Percentiles rank a stretch among this genome's conserved stretches.
phyloP scores from a whole-genome alignment of 495 filamentous ascomycete species.

The Hypoxylon subgilvum region DNA sequence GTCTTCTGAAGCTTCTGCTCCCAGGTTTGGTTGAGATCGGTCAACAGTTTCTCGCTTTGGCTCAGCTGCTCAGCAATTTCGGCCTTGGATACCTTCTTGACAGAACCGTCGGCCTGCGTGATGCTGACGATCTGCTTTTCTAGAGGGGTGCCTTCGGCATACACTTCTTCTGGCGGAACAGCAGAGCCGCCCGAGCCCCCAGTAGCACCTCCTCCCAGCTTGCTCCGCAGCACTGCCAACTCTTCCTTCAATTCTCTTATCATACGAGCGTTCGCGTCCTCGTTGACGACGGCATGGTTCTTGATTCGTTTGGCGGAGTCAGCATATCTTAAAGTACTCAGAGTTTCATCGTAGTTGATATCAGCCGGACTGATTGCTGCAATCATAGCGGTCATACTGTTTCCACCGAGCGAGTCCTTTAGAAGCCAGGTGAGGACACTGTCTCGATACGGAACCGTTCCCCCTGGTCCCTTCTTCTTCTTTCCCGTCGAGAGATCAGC shows the following conservation, averaged over 20 bases:
- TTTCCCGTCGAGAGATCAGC: conserved; percentile 89
- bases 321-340: conserved; percentile 94
- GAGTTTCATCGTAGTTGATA: conserved; percentile 98
- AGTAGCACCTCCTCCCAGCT: conserved; percentile 73
- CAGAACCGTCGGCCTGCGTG: conserved; percentile 77
- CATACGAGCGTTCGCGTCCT: conserved; percentile 98
- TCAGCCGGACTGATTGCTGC: conserved; percentile 97
- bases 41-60: conserved; percentile 93
- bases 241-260: conserved; percentile 98
- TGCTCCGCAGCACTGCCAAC: conserved; percentile 81
- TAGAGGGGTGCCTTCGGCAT: conserved; percentile 87
- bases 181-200: conserved; percentile 51
- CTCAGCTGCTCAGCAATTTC: conserved; percentile 96
- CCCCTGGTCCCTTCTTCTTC: conserved; percentile 72
- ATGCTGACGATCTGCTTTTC: conserved; percentile 97
- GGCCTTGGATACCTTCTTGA: conserved; percentile 97
- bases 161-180: conserved; percentile 73
- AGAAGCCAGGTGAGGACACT: conserved; percentile 95
- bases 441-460: conserved; percentile 95
- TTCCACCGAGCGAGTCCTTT: conserved; percentile 96
- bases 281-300: conserved; percentile 99
- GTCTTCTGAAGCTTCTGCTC: conserved; percentile 95
- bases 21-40: conserved; percentile 98
- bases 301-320: conserved; percentile 99
- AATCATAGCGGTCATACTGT: conserved; percentile 99